Conservation (phyloP, 805 yeast species). For the Spencermartinsiella europaea region DNA sequence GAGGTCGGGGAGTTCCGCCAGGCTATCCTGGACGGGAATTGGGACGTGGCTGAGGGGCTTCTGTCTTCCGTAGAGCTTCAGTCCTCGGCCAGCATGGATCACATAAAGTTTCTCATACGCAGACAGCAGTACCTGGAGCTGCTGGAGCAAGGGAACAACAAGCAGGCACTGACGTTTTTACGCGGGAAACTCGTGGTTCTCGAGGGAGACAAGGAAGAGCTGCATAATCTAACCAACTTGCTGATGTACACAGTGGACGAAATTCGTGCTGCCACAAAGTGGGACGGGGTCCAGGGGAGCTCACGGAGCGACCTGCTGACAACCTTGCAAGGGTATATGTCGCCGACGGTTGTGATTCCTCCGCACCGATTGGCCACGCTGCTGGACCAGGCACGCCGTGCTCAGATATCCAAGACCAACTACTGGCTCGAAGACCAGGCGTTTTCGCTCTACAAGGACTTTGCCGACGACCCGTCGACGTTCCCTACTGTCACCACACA, state of each 20-base stretch:
- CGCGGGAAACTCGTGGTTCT: constrained; percentile 35
- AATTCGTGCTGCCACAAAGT: constrained; percentile 28
- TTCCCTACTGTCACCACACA: constrained; percentile 38
- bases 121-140: constrained; percentile 42
- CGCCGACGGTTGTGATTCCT: constrained; percentile 51
- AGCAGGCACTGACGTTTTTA: constrained; percentile 36
- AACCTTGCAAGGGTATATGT: constrained; percentile 42
- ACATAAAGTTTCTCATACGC: constrained; percentile 34
- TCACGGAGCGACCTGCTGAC: constrained; percentile 41
- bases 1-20: constrained; percentile 38
- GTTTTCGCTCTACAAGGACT: constrained; percentile 36
- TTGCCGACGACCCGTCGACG: constrained; percentile 23
- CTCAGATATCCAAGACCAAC: constrained; percentile 38
- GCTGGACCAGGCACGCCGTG: constrained; percentile 45
- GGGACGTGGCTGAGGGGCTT: constrained; percentile 34
- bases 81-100: constrained; percentile 19
- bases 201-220: constrained; percentile 23
- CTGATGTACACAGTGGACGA: constrained; percentile 29
- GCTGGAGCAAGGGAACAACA: constrained; percentile 30
- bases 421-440: constrained; percentile 17
- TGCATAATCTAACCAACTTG: constrained; percentile 27
- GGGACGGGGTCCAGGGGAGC: constrained; percentile 30
- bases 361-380: constrained; percentile 46
- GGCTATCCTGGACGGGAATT: constrained; percentile 39
- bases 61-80: constrained; percentile 28